Base-by-base conservation (phyloP, 1,284 basidiomycete genomes). In the Bondarzewia mesenterica region DNA sequence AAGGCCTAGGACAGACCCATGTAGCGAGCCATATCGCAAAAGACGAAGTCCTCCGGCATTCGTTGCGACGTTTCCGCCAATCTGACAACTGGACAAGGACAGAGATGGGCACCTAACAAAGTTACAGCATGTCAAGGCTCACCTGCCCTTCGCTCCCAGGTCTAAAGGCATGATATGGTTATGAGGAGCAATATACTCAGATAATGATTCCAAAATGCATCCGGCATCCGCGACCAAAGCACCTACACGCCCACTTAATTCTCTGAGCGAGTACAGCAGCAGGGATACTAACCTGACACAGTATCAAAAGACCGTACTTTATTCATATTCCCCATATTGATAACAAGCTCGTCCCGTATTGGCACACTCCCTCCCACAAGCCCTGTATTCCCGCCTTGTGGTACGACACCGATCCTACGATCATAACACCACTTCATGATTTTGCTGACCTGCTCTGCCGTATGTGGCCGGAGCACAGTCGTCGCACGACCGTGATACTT, bases 361-460 rank as follows among this genome's bases (percentile, higher is more conserved):
- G 96, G 95, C 8, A 97, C 90, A 52, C 93, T 85, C 18, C 96
- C 96, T n/a, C 96, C 91, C 54, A 99, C 96, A 8, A 99, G 78
- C 20, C 96, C 96, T 0, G 96, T 99, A 70, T 99, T 99, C 25
- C 96, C 96, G 44, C 96, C 95, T 67, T 99, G 96, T 1, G 96
- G 96, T 1, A 97, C 93, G 43, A 99, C 80, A 18, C 86, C 85
- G 45, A 97, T 89, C 47, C 78, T 75, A 47, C 80, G 75, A 51
- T 85, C 73, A 57, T 85, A 81, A 67, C 93, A 96, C 72, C 84
- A 89, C 63, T 83, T 85, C 60, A 96, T 72, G 44, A 99, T 87
- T 54, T 86, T 73, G 59, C 88, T 87, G 59, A 98, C 92, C 68
- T 99, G 85, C 55, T 89, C 69, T 0, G 91, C 90, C 1, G 86